Conservation (phyloP, 1,139 yeast genomes). For the Suhomyces bribrorum region DNA sequence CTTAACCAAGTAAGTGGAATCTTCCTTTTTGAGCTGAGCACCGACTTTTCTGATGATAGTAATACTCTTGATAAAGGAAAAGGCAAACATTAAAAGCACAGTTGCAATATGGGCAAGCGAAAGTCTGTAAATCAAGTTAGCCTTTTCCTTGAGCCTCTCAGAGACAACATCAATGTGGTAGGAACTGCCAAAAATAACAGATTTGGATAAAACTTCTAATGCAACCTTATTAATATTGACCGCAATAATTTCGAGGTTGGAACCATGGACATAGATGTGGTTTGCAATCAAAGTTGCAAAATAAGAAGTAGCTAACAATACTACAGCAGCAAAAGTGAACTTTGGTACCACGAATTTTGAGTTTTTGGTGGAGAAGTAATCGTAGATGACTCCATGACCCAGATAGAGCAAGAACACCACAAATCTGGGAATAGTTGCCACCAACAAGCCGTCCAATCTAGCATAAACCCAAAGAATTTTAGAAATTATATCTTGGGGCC, state of each 20-base stretch:
- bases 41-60: constrained; percentile 3
- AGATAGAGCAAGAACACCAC: constrained; percentile 7
- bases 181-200: constrained; percentile 7
- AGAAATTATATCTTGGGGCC: constrained; percentile 1
- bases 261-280: constrained; percentile 7
- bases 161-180: constrained; percentile 9
- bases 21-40: constrained; percentile 3
- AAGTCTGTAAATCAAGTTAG: constrained; percentile 4
- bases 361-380: constrained; percentile 1
- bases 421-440: constrained; percentile 4
- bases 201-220: constrained; percentile 9
- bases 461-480: constrained; percentile 1
- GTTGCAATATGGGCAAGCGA: constrained; percentile 9
- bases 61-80: constrained; percentile 3
- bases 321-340: background rate
- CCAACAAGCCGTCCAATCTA: constrained; percentile 4
- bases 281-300: constrained; percentile 5
- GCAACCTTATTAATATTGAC: constrained; percentile 6
- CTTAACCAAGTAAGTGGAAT: constrained; percentile 5
- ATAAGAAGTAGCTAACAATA: background rate
- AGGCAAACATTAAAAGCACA: constrained; percentile 5
- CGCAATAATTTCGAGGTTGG: constrained; percentile 5
- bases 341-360: constrained; percentile 8
- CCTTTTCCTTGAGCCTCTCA: constrained; percentile 1
- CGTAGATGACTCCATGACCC: constrained; percentile 12